Conservation (phyloP, 2,329 filamentous ascomycete species). For the Boeremia exigua region DNA sequence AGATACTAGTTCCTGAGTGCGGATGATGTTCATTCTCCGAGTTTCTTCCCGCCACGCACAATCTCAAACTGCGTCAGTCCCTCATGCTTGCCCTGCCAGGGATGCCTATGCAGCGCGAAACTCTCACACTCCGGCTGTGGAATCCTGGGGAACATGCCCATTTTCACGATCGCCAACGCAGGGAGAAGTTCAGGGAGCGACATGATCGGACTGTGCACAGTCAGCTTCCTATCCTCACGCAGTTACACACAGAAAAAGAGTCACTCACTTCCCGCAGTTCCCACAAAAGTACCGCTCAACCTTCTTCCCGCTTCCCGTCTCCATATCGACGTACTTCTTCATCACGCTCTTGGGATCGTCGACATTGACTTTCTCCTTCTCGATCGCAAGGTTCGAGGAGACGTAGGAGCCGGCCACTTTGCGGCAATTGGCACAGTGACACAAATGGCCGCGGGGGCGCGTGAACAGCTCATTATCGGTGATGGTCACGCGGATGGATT, state of each 20-base stretch:
- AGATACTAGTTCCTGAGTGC: too few relatives aligned
- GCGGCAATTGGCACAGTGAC: conserved; percentile 60
- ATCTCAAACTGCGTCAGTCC: conserved; percentile 50
- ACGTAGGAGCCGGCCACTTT: conserved; percentile 56
- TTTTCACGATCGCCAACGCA: conserved; percentile 57
- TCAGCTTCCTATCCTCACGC: background rate
- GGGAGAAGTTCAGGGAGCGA: conserved; percentile 50
- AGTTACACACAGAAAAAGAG: background rate
- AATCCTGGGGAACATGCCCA: conserved; percentile 58
- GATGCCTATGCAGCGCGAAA: conserved; percentile 53
- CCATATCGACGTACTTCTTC: conserved; percentile 53
- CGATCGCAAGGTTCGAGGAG: conserved; percentile 50
- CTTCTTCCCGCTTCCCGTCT: conserved; percentile 55
- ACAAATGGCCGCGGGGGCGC: conserved; percentile 51
- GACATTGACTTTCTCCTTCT: conserved; percentile 54
- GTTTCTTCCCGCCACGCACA: conserved; percentile 48
- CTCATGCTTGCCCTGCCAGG: conserved; percentile 52
- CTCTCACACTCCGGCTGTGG: conserved; percentile 55
- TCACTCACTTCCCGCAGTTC: conserved; percentile 48
- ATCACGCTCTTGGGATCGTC: conserved; percentile 54
- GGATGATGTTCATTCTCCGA: conserved; percentile 30
- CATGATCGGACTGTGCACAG: conserved; percentile 52
- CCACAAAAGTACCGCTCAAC: conserved; percentile 57
- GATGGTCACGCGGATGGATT: conserved; percentile 57
- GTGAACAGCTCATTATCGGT: conserved; percentile 56